These are phyloP conservation scores for Verbascum thapsus DNA, from an alignment of 257 asterid species.

Conservation along the genomic window DNA sequence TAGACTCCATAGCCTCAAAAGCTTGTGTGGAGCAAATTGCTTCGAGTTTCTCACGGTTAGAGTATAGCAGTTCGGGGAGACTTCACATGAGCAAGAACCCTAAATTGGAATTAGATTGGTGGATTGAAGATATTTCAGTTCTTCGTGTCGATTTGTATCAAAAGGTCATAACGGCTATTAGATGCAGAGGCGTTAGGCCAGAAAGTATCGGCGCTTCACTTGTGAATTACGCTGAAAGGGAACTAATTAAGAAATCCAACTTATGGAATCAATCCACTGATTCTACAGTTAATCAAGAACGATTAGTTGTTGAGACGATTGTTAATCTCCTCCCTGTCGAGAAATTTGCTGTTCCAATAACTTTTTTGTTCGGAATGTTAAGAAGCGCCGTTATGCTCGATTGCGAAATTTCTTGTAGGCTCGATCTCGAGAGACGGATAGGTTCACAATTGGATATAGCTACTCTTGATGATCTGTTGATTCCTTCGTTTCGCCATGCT, in stretches of 20 bases:
- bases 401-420: conserved; percentile 66
- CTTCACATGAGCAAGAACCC: conserved; percentile 86
- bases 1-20: conserved; percentile 86
- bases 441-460: conserved; percentile 82
- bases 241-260: conserved; percentile 64
- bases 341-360: conserved; percentile 74
- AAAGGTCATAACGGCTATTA: conserved; percentile 79
- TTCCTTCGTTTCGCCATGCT: conserved; percentile 77
- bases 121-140: conserved; percentile 87
- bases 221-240: conserved; percentile 79
- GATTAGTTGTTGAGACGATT: conserved; percentile 78
- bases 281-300: conserved; percentile 51
- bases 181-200: conserved; percentile 91
- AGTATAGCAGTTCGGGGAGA: conserved; percentile 90
- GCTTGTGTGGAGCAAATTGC: conserved; percentile 98
- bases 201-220: conserved; percentile 92
- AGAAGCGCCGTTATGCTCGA: conserved; percentile 82
- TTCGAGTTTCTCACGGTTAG: conserved; percentile 88
- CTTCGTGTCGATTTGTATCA: conserved; percentile 75
- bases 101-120: conserved; percentile 82
- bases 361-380: conserved; percentile 75
- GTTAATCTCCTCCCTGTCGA: conserved; percentile 90
- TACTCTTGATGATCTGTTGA: conserved; percentile 82
- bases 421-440: conserved; percentile 85
- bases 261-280: conserved; percentile 65